Base-by-base conservation (phyloP, 257 asterid genomes). In the Plantago ovata region DNA sequence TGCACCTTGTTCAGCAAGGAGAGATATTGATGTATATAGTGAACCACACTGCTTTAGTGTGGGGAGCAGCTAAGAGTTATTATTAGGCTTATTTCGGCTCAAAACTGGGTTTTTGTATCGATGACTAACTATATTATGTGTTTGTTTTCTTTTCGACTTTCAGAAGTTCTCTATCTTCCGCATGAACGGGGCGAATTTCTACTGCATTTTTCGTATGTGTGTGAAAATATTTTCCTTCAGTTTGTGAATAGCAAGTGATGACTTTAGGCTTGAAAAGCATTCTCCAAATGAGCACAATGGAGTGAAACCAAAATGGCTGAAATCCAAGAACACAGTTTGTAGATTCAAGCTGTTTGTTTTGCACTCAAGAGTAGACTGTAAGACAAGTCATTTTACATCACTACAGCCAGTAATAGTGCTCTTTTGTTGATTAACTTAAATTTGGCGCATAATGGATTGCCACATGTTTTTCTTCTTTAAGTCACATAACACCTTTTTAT, bases 81-180 rank as follows among this genome's bases (percentile, higher is more conserved):
- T 40, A 38, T 64, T 40, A 38, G 13, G n/a, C 55, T 61, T 71
- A 46, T 9, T 63, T 58, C 36, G 24, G 72, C 63, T 38, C 39
- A 19, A 39, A 52, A n/a, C 36, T 1, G 24, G 53, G 62, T 43
- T 36, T 18, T 8, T 38, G 16, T 20, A 28, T 40, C 38, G n/a
- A 13, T 33, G 21, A 41, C 57, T 43, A 58, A 18, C 58, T 12
- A 42, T 38, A 18, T 3, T 62, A 46, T 15, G 4, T 3, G 36
- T 28, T 3, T 49, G 33, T 20, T 9, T 49, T 44, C 15, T 45
- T 15, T 45, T 3, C 8, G 19, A 20, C 19, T 0, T 20, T 45
- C 6, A 20, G 50, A 15, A 14, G 13, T 2, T 12, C 4, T 43
- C 7, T 43, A 5, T 14, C 48, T 43, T 43, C 36, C 0, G 36